phyloP scores from a whole-genome alignment of 305 asterid species.

The Fraxinus sp. region DNA sequence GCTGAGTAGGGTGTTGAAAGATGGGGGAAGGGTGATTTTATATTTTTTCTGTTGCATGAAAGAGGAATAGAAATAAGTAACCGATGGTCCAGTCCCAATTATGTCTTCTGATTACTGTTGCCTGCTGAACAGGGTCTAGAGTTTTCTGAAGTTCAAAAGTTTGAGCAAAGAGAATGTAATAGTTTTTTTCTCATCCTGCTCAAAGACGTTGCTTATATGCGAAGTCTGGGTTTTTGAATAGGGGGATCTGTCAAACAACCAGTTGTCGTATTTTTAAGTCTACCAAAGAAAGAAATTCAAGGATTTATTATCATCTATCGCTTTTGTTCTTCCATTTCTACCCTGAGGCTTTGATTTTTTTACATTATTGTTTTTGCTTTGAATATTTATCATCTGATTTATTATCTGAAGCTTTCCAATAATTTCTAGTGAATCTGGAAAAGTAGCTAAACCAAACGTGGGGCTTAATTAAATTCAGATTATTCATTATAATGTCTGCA shows the following conservation, averaged over 20 bases:
- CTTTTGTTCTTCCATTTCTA: constrained; percentile 1
- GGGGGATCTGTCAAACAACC: constrained; percentile 18
- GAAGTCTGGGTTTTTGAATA: constrained; percentile 26
- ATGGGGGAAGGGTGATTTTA: constrained; percentile 11
- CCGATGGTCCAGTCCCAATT: constrained; percentile 18
- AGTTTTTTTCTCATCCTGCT: constrained; percentile 29
- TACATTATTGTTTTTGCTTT: neutral
- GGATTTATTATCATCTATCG: constrained; percentile 2
- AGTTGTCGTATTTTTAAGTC: constrained; percentile 8
- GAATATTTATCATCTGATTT: neutral
- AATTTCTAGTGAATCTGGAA: neutral
- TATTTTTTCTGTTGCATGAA: constrained; percentile 25
- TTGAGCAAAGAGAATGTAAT: constrained; percentile 27
- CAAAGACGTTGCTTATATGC: constrained; percentile 27
- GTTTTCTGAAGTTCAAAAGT: constrained; percentile 23
- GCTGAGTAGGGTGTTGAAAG: constrained; percentile 11
- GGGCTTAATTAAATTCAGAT: neutral
- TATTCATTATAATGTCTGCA: neutral
- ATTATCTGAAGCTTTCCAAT: neutral
- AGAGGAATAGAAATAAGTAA: constrained; percentile 35
- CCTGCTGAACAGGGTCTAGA: constrained; percentile 19
- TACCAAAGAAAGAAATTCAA: constrained; percentile 18
- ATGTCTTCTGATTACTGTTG: constrained; percentile 20
- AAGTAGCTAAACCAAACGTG: neutral
- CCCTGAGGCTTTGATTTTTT: neutral